Conservation (phyloP, 2,329 filamentous ascomycete genomes). For the Sarocladium strictum region DNA sequence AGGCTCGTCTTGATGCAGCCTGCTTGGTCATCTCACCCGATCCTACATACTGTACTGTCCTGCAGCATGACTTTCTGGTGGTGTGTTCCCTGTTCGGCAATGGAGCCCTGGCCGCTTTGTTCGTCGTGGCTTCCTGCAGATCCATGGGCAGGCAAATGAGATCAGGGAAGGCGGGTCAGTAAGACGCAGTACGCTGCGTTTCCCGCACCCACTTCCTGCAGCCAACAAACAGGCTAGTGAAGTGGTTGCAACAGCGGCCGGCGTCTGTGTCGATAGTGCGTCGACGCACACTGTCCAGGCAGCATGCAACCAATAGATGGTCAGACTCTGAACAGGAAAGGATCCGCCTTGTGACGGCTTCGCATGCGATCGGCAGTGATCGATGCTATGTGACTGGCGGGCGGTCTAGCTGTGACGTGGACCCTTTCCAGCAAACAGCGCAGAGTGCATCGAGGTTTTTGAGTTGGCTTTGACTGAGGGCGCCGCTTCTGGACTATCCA, state of each 20-base stretch:
- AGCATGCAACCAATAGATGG: neutral
- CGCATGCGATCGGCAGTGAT: conserved; percentile 4
- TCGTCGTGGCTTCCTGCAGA: conserved; percentile 3
- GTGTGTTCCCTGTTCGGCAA: conserved; percentile 1
- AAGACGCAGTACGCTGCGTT: neutral
- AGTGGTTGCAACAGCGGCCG: conserved; percentile 1
- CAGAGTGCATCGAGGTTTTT: neutral
- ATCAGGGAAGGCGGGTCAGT: conserved; percentile 6
- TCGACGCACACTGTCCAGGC: neutral
- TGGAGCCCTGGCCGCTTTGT: neutral
- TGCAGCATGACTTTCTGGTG: neutral
- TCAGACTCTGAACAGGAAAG: neutral
- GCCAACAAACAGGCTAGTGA: conserved; percentile 1
- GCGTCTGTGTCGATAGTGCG: neutral
- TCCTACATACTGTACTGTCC: too few species aligned
- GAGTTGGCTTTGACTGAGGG: neutral
- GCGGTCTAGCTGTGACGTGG: neutral
- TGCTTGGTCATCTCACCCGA: conserved; percentile 3
- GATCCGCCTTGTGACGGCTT: conserved; percentile 6
- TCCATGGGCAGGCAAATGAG: conserved; percentile 3
- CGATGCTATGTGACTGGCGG: neutral
- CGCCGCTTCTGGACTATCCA: neutral
- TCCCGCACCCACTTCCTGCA: neutral
- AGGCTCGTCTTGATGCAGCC: neutral
- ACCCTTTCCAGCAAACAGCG: neutral